These are phyloP conservation scores for Lippia alba DNA, from an alignment of 305 asterid genomes.

Conservation along the genomic window DNA sequence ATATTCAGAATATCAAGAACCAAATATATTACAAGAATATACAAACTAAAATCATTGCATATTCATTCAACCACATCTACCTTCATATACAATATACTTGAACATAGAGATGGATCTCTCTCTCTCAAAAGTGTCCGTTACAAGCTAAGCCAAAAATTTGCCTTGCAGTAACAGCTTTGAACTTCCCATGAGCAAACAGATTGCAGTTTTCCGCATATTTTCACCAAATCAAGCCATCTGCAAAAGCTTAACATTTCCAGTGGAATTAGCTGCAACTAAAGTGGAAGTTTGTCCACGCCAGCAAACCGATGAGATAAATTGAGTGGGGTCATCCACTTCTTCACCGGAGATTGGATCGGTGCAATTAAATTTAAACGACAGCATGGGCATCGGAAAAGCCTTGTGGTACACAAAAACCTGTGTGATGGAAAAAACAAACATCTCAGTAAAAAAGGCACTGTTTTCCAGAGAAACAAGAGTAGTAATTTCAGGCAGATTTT, in stretches of 20 bases:
- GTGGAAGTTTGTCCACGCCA: conserved; percentile 80
- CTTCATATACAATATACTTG: conserved; percentile 26
- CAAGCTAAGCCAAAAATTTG: conserved; percentile 26
- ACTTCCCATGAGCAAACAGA: background rate
- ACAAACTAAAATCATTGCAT: conserved; percentile 40
- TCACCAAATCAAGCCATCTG: conserved; percentile 55
- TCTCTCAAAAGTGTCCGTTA: conserved; percentile 7
- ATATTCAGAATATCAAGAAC: background rate
- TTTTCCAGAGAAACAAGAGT: too few species aligned
- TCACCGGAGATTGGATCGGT: conserved; percentile 53
- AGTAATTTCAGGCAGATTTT: too few species aligned
- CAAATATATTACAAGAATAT: background rate
- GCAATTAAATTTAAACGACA: conserved; percentile 56
- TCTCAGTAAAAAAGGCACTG: background rate
- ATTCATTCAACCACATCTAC: background rate
- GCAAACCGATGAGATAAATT: conserved; percentile 72
- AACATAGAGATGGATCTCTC: conserved; percentile 33
- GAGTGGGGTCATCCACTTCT: conserved; percentile 59
- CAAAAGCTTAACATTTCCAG: conserved; percentile 74
- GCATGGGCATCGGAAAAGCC: conserved; percentile 68
- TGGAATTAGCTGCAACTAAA: conserved; percentile 76
- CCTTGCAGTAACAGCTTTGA: background rate
- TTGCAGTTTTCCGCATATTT: background rate
- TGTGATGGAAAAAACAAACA: background rate
- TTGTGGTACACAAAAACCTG: conserved; percentile 71